Percentiles rank a stretch among this genome's conserved stretches.
Evolutionary conservation across 2,329 filamentous ascomycete genomes (phyloP).

Genomic region (Botryotinia narcissicola): DNA sequence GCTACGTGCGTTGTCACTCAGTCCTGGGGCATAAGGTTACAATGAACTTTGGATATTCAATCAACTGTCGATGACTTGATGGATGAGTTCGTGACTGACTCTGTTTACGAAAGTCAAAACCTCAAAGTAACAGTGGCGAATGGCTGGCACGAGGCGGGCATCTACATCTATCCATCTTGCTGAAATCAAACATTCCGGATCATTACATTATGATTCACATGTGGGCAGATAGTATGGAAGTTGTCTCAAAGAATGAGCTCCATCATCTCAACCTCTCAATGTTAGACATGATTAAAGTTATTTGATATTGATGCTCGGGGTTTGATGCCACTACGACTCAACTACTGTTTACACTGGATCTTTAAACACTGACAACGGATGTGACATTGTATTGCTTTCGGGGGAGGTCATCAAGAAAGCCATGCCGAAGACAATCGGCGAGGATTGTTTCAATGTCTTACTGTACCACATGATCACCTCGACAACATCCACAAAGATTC

Average conservation of each 20-base stretch:
- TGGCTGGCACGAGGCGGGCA: not conserved
- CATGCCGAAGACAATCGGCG: not conserved
- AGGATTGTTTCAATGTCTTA: not conserved
- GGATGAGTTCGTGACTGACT: not conserved
- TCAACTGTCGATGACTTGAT: not conserved
- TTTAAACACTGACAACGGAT: not conserved
- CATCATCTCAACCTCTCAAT: not conserved
- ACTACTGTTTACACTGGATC: not conserved
- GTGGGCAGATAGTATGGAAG: not conserved
- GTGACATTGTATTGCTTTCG: not conserved
- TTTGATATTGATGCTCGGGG: not conserved
- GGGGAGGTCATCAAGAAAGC: not conserved
- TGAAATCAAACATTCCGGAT: not conserved
- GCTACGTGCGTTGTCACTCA: not conserved
- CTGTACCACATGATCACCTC: not conserved
- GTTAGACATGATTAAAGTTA: not conserved
- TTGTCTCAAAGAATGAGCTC: not conserved
- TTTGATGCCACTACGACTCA: not conserved
- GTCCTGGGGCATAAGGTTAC: too few relatives aligned
- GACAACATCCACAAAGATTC: conserved; percentile 3
- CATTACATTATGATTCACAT: not conserved
- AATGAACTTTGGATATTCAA: not conserved
- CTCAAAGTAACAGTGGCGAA: not conserved
- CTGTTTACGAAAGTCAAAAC: not conserved
- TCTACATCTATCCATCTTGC: not conserved